Percentiles rank a stretch among this genome's conserved stretches.
Conservation (phyloP, 2,329 filamentous ascomycete species). For the Chrysoporthe deuterocubensis region DNA sequence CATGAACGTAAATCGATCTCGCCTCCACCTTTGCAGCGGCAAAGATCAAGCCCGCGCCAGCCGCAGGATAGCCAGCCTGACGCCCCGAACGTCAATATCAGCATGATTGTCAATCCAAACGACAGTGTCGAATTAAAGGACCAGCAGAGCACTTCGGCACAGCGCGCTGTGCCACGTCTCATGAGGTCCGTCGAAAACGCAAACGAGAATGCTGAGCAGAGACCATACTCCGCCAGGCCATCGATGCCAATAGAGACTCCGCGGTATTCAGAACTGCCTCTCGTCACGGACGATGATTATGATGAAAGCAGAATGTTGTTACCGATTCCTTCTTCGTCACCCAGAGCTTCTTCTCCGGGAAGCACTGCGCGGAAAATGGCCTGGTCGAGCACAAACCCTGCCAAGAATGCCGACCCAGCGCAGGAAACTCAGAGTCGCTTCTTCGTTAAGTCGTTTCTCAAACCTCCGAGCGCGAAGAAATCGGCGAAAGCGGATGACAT, state of each 20-base stretch:
- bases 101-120: conserved; percentile 25
- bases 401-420: background rate
- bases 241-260: background rate
- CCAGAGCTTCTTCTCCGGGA: background rate
- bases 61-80: background rate
- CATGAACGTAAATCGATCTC: background rate
- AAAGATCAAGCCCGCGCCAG: conserved; percentile 3
- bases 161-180: background rate
- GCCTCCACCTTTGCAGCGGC: conserved; percentile 4
- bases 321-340: conserved; percentile 19
- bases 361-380: background rate
- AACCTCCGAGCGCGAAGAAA: background rate
- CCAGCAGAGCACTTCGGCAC: background rate
- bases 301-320: conserved; percentile 8
- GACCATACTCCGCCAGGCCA: background rate
- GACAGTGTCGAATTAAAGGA: conserved; percentile 19
- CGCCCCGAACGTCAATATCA: conserved; percentile 8
- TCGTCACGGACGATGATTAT: background rate
- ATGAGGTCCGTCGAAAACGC: conserved; percentile 2
- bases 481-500: background rate
- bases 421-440: background rate
- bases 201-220: background rate
- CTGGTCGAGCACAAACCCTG: background rate
- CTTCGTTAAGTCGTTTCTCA: background rate
- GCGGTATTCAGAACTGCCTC: background rate